Conservation (phyloP, 257 asterid genomes). For the Solanum bulbocastanum region DNA sequence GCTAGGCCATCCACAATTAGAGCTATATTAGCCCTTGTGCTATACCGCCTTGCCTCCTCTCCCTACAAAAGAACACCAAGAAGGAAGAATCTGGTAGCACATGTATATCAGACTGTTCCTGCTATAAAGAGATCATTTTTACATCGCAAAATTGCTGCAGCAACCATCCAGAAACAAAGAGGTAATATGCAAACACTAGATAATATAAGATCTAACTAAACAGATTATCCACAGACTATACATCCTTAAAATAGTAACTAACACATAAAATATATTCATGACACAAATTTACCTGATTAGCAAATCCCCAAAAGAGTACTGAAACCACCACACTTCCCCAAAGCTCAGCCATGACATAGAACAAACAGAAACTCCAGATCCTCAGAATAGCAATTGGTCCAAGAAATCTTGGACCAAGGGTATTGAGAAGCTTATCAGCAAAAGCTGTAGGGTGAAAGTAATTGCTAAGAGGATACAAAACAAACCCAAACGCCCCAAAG, state of each 20-base stretch:
- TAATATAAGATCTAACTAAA: neutral
- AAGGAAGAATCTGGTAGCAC: neutral
- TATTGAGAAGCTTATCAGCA: constrained; percentile 69
- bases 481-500: constrained; percentile 94
- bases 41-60: neutral
- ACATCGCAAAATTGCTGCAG: neutral
- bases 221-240: neutral
- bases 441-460: constrained; percentile 88
- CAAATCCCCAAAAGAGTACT: constrained; percentile 97
- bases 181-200: neutral
- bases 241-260: neutral
- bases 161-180: neutral
- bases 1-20: neutral
- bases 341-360: constrained; percentile 98
- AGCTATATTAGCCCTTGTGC: neutral
- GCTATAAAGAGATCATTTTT: neutral
- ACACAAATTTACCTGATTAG: constrained; percentile 67
- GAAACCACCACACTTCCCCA: constrained; percentile 99
- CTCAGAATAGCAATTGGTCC: constrained; percentile 98
- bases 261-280: neutral
- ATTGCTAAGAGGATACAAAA: constrained; percentile 78
- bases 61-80: neutral
- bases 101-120: neutral
- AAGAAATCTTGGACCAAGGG: constrained; percentile 90
- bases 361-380: constrained; percentile 97